Percentiles rank a stretch among this genome's conserved stretches.
phyloP scores from a whole-genome alignment of 73 alveolate species.

The Paramecium primaurelia region DNA sequence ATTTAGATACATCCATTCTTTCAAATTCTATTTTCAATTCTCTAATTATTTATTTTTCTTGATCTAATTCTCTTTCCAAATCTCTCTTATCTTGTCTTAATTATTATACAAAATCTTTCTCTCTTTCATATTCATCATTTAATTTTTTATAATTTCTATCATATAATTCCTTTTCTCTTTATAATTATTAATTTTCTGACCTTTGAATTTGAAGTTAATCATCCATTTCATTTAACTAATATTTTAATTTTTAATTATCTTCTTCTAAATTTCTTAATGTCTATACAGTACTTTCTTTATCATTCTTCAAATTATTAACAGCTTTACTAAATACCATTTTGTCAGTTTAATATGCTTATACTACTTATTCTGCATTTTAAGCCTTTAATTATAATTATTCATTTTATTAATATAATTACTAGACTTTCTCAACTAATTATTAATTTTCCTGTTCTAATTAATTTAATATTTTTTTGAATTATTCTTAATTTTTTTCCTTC shows the following conservation, averaged over 20 bases:
- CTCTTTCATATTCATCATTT: conserved; percentile 11
- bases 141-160: conserved; percentile 9
- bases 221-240: conserved; percentile 28
- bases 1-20: conserved; percentile 29
- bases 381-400: conserved; percentile 28
- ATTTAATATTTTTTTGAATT: background rate
- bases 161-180: conserved; percentile 9
- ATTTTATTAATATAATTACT: background rate
- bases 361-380: conserved; percentile 48
- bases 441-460: background rate
- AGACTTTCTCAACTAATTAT: background rate
- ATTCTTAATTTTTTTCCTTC: background rate
- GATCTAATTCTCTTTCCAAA: conserved; percentile 7
- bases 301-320: conserved; percentile 45
- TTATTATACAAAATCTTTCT: background rate
- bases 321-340: conserved; percentile 44
- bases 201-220: background rate
- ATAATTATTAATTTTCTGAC: background rate
- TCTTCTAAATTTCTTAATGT: conserved; percentile 1
- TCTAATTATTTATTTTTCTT: background rate
- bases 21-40: conserved; percentile 3
- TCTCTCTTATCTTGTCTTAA: background rate
- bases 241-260: conserved; percentile 24
- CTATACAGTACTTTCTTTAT: background rate
- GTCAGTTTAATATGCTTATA: conserved; percentile 55